These are phyloP conservation scores for Amanita subjunquillea DNA, from an alignment of 768 basidiomycete genomes.

Conservation along the genomic window DNA sequence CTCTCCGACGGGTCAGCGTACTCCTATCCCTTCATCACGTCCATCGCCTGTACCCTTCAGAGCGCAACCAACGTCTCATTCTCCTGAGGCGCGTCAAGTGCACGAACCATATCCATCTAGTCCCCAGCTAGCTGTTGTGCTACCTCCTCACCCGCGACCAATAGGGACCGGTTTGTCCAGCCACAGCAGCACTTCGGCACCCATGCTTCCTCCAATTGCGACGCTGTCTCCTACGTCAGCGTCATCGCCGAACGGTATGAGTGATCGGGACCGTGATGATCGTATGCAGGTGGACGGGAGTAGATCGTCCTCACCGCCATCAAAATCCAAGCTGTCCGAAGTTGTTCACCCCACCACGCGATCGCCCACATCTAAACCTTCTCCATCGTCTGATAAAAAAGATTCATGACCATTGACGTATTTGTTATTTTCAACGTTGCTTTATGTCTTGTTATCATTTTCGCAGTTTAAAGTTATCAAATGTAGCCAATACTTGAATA, in stretches of 20 bases:
- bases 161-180: conserved; percentile 44
- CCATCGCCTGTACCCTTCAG: conserved; percentile 69
- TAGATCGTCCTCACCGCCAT: conserved; percentile 39
- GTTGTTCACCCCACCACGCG: conserved; percentile 38
- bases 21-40: conserved; percentile 50
- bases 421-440: conserved; percentile 6
- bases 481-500: not conserved
- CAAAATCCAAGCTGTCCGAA: conserved; percentile 43
- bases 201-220: conserved; percentile 60
- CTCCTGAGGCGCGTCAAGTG: conserved; percentile 52
- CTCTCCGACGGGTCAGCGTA: conserved; percentile 35
- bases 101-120: conserved; percentile 38
- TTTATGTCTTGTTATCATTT: conserved; percentile 6
- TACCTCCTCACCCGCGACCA: conserved; percentile 70
- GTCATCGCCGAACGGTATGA: conserved; percentile 34
- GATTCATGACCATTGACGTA: conserved; percentile 8
- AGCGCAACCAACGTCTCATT: conserved; percentile 57
- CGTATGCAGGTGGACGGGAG: conserved; percentile 46
- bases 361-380: conserved; percentile 45
- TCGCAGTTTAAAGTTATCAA: not conserved
- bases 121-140: conserved; percentile 46
- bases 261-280: conserved; percentile 35
- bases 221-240: conserved; percentile 55
- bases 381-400: conserved; percentile 42
- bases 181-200: conserved; percentile 22